Percentiles rank a stretch among this genome's conserved stretches.
phyloP scores from a whole-genome alignment of 2,329 filamentous ascomycete genomes.

The Clarireedia paspali region DNA sequence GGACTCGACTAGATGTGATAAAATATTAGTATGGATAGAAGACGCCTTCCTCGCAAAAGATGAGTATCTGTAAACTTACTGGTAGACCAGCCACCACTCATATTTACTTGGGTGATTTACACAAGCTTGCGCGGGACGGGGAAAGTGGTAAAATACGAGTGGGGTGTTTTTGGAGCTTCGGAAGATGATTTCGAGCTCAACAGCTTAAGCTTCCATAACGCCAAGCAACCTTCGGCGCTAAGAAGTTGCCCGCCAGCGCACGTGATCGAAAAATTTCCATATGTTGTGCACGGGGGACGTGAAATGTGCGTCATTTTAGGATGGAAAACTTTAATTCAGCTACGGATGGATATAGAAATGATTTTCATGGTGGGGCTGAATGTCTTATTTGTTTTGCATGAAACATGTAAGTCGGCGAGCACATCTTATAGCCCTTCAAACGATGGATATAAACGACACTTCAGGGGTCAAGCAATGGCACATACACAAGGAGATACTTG shows the following conservation, averaged over 20 bases:
- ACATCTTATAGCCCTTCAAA: neutral
- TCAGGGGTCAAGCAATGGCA: too few relatives aligned
- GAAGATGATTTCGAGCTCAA: neutral
- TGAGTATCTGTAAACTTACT: slow-evolving; percentile 41
- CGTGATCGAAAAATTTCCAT: neutral
- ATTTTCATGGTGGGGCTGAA: too few relatives aligned
- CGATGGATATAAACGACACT: too few relatives aligned
- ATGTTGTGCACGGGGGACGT: neutral
- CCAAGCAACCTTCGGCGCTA: slow-evolving; percentile 2
- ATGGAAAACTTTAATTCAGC: neutral
- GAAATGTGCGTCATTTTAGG: neutral
- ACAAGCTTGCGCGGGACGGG: neutral
- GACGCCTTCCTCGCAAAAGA: slow-evolving; percentile 6
- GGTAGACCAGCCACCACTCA: slow-evolving; percentile 91
- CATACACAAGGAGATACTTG: too few relatives aligned
- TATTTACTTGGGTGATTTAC: slow-evolving; percentile 28
- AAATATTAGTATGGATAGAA: slow-evolving; percentile 16
- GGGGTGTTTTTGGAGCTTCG: neutral
- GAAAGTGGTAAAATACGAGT: neutral
- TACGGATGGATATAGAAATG: neutral
- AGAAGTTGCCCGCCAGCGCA: neutral
- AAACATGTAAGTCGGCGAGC: neutral
- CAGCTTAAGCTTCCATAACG: slow-evolving; percentile 2
- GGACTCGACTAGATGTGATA: slow-evolving; percentile 59
- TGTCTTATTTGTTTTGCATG: neutral